Conservation (phyloP, 2,329 filamentous ascomycete genomes). For the Colletotrichum paranaense region DNA sequence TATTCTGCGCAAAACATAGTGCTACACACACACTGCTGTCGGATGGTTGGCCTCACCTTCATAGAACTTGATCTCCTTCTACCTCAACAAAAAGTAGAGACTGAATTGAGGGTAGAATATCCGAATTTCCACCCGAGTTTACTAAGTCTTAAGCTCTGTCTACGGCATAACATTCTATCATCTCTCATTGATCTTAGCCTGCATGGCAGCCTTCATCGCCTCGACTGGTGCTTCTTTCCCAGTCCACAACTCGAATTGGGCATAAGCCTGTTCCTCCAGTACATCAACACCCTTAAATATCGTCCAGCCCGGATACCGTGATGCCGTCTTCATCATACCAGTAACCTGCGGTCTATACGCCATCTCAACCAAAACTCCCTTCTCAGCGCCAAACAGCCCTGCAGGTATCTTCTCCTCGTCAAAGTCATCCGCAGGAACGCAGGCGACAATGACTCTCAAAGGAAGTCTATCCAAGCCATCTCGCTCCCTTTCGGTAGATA, state of each 20-base stretch:
- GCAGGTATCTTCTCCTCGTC: not conserved
- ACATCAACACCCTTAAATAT: not conserved
- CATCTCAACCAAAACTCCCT: conserved; percentile 7
- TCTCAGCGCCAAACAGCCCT: not conserved
- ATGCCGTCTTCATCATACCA: not conserved
- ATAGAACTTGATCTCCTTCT: too few species aligned
- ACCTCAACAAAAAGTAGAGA: too few species aligned
- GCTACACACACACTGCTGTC: too few species aligned
- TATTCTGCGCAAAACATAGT: too few species aligned
- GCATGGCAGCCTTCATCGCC: not conserved
- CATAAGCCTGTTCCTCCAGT: conserved; percentile 14
- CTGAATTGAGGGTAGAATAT: too few species aligned
- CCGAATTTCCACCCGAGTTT: too few species aligned
- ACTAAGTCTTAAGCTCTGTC: too few species aligned
- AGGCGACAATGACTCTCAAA: not conserved
- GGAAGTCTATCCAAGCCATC: not conserved
- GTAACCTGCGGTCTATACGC: conserved; percentile 7
- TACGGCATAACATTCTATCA: too few species aligned
- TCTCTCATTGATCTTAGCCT: not conserved
- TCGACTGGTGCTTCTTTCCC: not conserved
- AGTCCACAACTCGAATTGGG: conserved; percentile 5
- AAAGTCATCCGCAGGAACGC: conserved; percentile 5
- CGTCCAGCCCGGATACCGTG: not conserved
- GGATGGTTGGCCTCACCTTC: too few species aligned
- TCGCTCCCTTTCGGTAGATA: not conserved